phyloP scores from a whole-genome alignment of 495 filamentous ascomycete genomes.

The Trichoderma orchidacearum region DNA sequence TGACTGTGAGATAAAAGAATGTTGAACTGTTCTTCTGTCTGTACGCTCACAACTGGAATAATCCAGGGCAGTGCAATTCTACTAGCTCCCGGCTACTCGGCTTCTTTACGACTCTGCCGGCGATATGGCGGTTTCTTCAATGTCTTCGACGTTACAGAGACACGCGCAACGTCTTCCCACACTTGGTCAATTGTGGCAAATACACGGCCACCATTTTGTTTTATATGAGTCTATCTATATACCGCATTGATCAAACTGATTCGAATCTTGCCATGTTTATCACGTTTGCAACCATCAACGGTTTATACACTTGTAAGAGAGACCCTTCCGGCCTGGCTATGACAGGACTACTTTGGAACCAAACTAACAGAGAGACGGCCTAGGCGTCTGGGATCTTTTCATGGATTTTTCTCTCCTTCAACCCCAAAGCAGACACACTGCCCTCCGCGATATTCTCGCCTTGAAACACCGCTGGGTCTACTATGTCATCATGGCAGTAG shows the following conservation, averaged over 20 bases:
- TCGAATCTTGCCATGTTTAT: constrained; percentile 56
- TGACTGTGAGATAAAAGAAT: constrained; percentile 36
- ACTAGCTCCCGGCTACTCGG: constrained; percentile 71
- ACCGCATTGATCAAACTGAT: constrained; percentile 52
- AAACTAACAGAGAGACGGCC: constrained; percentile 1
- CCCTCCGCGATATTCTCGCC: constrained; percentile 68
- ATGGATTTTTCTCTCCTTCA: constrained; percentile 92
- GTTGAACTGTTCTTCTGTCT: constrained; percentile 91
- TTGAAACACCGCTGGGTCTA: constrained; percentile 69
- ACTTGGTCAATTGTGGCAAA: constrained; percentile 85
- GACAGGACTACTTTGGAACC: not conserved
- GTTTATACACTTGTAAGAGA: constrained; percentile 59
- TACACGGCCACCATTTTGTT: constrained; percentile 75
- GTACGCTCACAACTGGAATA: constrained; percentile 60
- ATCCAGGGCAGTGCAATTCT: constrained; percentile 70
- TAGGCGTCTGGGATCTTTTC: constrained; percentile 83
- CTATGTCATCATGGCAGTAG: constrained; percentile 69
- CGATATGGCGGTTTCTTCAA: constrained; percentile 78
- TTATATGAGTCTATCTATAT: constrained; percentile 63
- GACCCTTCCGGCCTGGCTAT: not conserved
- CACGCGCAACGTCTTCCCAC: constrained; percentile 77
- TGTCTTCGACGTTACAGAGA: constrained; percentile 84
- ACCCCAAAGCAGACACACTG: constrained; percentile 48
- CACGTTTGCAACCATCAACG: constrained; percentile 63
- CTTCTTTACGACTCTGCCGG: constrained; percentile 74